These are phyloP conservation scores for Rutidosis leptorrhynchoides DNA, from an alignment of 129 eudicot genomes.

Conservation along the genomic window DNA sequence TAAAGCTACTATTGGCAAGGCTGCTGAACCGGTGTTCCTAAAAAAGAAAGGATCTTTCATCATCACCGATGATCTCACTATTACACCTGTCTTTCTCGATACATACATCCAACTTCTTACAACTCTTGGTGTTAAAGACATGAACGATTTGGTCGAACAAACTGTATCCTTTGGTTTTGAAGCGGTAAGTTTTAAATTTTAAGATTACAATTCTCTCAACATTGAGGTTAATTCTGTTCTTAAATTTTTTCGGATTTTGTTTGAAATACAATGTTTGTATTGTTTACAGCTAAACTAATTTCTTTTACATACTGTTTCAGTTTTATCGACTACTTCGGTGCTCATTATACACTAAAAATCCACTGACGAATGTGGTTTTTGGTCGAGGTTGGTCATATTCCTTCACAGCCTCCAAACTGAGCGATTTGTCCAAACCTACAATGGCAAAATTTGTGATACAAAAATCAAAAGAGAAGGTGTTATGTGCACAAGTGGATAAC, in stretches of 20 bases:
- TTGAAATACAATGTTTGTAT: no score
- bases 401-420: background rate
- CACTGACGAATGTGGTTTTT: conserved; percentile 27
- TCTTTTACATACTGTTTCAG: conserved; percentile 17
- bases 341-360: background rate
- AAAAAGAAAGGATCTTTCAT: conserved; percentile 14
- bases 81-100: conserved; percentile 19
- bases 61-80: conserved; percentile 31
- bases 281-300: no score
- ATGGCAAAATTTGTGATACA: conserved; percentile 28
- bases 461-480: conserved; percentile 38
- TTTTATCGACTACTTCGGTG: conserved; percentile 23
- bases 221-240: no score
- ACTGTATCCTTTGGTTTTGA: no score
- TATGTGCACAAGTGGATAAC: conserved; percentile 38
- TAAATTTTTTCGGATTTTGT: no score
- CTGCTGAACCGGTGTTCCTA: conserved; percentile 5
- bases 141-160: conserved; percentile 20
- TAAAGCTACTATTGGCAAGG: background rate
- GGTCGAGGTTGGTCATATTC: conserved; percentile 2
- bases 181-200: no score
- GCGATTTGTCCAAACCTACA: background rate
- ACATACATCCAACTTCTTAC: conserved; percentile 21
- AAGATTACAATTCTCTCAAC: no score
- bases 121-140: conserved; percentile 24